phyloP scores from a whole-genome alignment of 1,139 yeast genomes.

The Suhomyces chickasaworum region DNA sequence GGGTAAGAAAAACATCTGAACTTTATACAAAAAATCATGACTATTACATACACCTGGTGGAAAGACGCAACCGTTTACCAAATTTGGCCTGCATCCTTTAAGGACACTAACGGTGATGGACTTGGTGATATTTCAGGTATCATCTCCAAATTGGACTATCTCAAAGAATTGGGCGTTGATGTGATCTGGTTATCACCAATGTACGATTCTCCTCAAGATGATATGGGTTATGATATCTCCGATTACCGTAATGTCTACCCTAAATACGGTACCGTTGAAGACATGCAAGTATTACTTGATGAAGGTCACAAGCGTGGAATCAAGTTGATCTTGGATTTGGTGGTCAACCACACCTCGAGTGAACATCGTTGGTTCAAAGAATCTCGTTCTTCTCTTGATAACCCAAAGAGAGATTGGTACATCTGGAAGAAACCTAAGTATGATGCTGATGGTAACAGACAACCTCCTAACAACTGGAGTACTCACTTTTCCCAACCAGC shows the following conservation, averaged over 20 bases:
- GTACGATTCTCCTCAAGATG: constrained; percentile 61
- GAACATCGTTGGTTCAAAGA: constrained; percentile 62
- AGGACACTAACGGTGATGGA: constrained; percentile 61
- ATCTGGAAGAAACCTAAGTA: constrained; percentile 54
- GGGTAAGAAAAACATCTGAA: not conserved
- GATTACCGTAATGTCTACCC: constrained; percentile 55
- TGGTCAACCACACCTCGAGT: constrained; percentile 58
- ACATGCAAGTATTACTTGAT: constrained; percentile 50
- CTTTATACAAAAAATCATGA: constrained; percentile 5
- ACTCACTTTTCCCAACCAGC: constrained; percentile 57
- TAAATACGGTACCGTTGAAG: constrained; percentile 55
- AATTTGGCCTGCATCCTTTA: constrained; percentile 60
- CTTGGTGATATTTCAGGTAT: constrained; percentile 60
- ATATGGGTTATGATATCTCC: constrained; percentile 65
- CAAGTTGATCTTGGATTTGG: constrained; percentile 57
- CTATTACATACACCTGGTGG: constrained; percentile 47
- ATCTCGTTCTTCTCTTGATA: constrained; percentile 50
- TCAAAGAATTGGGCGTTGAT: constrained; percentile 53
- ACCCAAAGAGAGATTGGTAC: constrained; percentile 64
- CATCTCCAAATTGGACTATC: constrained; percentile 51
- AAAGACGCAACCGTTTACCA: constrained; percentile 58
- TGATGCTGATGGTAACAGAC: constrained; percentile 49
- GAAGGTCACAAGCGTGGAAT: constrained; percentile 52
- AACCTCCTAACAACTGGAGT: constrained; percentile 60
- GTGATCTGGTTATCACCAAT: constrained; percentile 61